Percentiles rank a stretch among this genome's conserved stretches.
These are phyloP conservation scores for Tephrocybe sp. DNA, from an alignment of 768 basidiomycete genomes.

Conservation along the genomic window DNA sequence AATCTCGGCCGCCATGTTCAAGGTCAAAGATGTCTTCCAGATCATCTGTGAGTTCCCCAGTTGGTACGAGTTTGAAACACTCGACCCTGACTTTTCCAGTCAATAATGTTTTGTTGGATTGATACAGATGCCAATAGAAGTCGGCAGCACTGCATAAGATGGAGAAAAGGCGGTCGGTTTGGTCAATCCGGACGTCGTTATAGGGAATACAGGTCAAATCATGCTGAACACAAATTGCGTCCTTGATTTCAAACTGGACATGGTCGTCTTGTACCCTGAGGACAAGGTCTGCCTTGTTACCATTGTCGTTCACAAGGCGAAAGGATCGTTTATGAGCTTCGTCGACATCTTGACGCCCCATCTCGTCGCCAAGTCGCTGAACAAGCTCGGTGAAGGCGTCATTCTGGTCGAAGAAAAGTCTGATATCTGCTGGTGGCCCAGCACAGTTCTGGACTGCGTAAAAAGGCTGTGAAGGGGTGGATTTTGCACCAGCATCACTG, in stretches of 20 bases:
- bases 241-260: background rate
- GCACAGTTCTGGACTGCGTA: background rate
- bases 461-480: background rate
- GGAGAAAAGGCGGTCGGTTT: background rate
- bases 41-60: background rate
- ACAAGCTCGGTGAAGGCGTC: background rate
- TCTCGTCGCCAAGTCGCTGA: background rate
- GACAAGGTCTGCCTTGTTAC: background rate
- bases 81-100: background rate
- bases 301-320: background rate
- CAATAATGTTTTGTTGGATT: background rate
- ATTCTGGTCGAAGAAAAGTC: background rate
- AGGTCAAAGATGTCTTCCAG: background rate
- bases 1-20: background rate
- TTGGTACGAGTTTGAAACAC: background rate
- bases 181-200: background rate
- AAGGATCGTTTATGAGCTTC: background rate
- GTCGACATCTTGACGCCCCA: background rate
- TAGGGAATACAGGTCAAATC: constrained; percentile 2
- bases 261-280: background rate
- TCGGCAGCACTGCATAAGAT: background rate
- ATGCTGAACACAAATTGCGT: background rate
- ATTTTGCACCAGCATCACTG: too few species aligned
- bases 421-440: background rate
- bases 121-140: constrained; percentile 1